phyloP scores from a whole-genome alignment of 345 rosid genomes.

The Salix caprea region DNA sequence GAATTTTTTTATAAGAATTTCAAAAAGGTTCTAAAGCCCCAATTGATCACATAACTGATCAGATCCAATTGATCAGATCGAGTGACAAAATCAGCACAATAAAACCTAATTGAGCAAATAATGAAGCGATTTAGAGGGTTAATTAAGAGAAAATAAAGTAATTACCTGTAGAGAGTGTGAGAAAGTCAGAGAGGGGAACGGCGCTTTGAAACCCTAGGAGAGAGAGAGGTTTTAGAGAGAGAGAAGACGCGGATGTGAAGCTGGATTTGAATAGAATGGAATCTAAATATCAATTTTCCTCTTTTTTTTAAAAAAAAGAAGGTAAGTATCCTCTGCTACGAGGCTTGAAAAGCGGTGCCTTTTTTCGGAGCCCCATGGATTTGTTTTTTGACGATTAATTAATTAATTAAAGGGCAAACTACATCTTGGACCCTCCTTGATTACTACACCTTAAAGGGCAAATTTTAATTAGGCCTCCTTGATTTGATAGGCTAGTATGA shows the following conservation, averaged over 20 bases:
- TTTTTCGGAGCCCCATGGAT: neutral
- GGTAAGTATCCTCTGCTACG: neutral
- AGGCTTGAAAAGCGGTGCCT: neutral
- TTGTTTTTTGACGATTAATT: neutral
- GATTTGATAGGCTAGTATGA: too few relatives aligned
- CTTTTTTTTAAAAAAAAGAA: neutral
- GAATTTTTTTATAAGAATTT: slow-evolving; percentile 2
- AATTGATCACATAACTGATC: neutral
- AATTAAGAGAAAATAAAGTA: neutral
- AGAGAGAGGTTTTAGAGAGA: neutral
- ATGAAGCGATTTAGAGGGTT: neutral
- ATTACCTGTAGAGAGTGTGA: neutral
- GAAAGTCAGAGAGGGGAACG: slow-evolving; percentile 21
- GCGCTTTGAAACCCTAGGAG: slow-evolving; percentile 8
- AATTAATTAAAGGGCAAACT: neutral
- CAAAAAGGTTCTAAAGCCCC: neutral
- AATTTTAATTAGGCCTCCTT: neutral
- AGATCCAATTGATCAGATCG: too few relatives aligned
- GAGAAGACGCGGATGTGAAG: neutral
- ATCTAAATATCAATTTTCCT: neutral
- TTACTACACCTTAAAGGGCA: too few relatives aligned
- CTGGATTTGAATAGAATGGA: neutral
- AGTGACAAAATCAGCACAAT: too few relatives aligned
- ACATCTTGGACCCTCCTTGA: neutral
- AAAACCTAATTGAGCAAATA: neutral